These are phyloP conservation scores for Vitis amurensis DNA, from an alignment of 164 flowering plant species.

Conservation along the genomic window DNA sequence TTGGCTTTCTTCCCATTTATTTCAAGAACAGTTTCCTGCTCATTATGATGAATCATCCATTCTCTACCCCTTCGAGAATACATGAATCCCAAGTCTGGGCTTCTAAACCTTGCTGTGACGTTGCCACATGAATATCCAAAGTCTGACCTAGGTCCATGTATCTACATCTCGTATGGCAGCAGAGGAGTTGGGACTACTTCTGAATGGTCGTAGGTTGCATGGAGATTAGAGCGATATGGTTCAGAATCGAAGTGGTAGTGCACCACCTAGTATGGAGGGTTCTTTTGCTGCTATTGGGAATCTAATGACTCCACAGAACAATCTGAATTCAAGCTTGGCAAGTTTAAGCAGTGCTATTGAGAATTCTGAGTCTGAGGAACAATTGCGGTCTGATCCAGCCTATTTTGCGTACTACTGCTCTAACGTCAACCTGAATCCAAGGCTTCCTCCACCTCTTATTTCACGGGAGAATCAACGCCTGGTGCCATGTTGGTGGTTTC, in stretches of 20 bases:
- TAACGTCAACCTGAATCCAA: slow-evolving; percentile 73
- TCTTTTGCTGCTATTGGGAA: slow-evolving; percentile 65
- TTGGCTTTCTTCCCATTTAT: slow-evolving; percentile 58
- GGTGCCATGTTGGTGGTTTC: slow-evolving; percentile 54
- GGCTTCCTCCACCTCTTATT: slow-evolving; percentile 73
- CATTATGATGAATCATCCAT: slow-evolving; percentile 50
- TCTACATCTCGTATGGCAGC: slow-evolving; percentile 48
- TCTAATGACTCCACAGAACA: slow-evolving; percentile 44
- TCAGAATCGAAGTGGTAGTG: slow-evolving; percentile 88
- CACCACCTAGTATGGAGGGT: slow-evolving; percentile 95
- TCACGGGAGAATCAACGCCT: slow-evolving; percentile 60
- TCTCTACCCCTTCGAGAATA: slow-evolving; percentile 73
- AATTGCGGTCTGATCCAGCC: slow-evolving; percentile 66
- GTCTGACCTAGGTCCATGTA: slow-evolving; percentile 58
- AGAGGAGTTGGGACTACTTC: slow-evolving; percentile 61
- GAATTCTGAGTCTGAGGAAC: slow-evolving; percentile 58
- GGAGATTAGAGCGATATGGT: slow-evolving; percentile 38
- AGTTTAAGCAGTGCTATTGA: slow-evolving; percentile 26
- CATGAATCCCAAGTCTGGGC: slow-evolving; percentile 63
- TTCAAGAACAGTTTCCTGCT: slow-evolving; percentile 56
- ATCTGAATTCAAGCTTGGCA: slow-evolving; percentile 30
- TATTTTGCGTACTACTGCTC: slow-evolving; percentile 58
- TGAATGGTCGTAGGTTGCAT: slow-evolving; percentile 41
- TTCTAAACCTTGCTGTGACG: slow-evolving; percentile 60
- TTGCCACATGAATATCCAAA: slow-evolving; percentile 38